Evolutionary conservation across 2,329 filamentous ascomycete genomes (phyloP), one percentile per base, ranked within the genome.

Genomic region (Cercospora beticola): DNA sequence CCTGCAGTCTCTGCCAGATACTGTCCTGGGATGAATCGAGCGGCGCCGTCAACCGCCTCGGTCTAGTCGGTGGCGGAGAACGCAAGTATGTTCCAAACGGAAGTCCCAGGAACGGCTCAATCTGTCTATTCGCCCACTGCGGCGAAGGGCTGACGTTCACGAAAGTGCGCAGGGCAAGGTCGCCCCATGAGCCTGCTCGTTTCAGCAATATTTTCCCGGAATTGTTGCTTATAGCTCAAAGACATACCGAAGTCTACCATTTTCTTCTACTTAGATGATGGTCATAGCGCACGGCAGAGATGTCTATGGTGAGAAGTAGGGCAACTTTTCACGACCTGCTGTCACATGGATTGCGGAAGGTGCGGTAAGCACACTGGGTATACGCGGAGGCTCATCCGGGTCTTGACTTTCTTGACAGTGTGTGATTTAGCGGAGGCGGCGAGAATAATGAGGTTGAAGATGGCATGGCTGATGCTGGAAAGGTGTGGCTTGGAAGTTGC

Each of bases 81-180:
- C 76, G 76, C n/a, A 78, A 63, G 60, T 76, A 76, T 54, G 73
- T 65, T 9, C 76, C 76, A 63, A 78, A 78, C 2, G 77, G 77
- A 9, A 78, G 72, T 23, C 77, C 77, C 31, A 73, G 73, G 65
- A 73, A 75, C 23, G 74, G 75, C 59, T 76, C 76, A 30, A 74
- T 71, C n/a, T 76, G 68, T 56, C 70, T 67, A 46, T 76, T 76
- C 4, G 76, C 76, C 76, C 75, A 78, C n/a, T 75, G 72, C 23
- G 73, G 71, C 31, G 76, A 78, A 10, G 76, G 75, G 54, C 70
- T 77, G 58, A 76, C 68, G 43, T 76, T 74, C 67, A 76, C 71
- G 59, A 73, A 74, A 14, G 69, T 71, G 57, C 72, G 73, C 58
- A 74, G 64, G 62, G 74, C 74, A n/a, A 76, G 67, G 62, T 77